Evolutionary conservation across 1,284 basidiomycete genomes (phyloP).

Genomic region (Fomitopsis pinicola): DNA sequence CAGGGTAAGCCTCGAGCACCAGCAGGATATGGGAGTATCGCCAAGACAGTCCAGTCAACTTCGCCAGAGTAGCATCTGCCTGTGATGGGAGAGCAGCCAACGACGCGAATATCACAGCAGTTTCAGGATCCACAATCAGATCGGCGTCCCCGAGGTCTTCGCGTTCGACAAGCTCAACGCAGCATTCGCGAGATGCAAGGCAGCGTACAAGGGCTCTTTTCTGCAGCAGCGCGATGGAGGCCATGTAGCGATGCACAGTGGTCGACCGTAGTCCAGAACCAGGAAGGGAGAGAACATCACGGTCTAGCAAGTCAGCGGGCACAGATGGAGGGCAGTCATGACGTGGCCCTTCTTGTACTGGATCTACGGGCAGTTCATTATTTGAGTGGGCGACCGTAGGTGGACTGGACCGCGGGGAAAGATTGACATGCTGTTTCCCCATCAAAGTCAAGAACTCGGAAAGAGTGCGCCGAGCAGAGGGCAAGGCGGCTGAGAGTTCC

Average conservation of each 20-base stretch:
- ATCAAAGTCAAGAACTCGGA: conserved; percentile 14
- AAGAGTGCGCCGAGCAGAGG: conserved; percentile 15
- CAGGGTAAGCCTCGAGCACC: conserved; percentile 62
- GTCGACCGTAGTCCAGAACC: conserved; percentile 27
- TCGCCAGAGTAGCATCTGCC: conserved; percentile 35
- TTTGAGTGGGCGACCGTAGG: background rate
- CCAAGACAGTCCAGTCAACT: conserved; percentile 51
- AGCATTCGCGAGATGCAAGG: conserved; percentile 39
- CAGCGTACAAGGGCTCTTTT: conserved; percentile 52
- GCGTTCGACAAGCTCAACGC: conserved; percentile 58
- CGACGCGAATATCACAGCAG: conserved; percentile 51
- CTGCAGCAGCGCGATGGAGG: conserved; percentile 63
- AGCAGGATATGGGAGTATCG: conserved; percentile 50
- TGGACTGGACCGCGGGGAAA: background rate
- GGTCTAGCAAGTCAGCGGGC: conserved; percentile 44
- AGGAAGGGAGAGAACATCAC: conserved; percentile 44
- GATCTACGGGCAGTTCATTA: background rate
- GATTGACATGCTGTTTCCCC: conserved; percentile 8
- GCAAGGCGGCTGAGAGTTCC: background rate
- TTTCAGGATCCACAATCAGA: conserved; percentile 53
- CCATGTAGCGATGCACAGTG: conserved; percentile 59
- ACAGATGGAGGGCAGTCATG: conserved; percentile 1
- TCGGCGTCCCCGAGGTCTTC: conserved; percentile 49
- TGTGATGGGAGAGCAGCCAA: conserved; percentile 54
- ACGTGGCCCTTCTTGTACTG: background rate